Conservation (phyloP, 163 green algal genomes). For the Smithsoniella earleae region DNA sequence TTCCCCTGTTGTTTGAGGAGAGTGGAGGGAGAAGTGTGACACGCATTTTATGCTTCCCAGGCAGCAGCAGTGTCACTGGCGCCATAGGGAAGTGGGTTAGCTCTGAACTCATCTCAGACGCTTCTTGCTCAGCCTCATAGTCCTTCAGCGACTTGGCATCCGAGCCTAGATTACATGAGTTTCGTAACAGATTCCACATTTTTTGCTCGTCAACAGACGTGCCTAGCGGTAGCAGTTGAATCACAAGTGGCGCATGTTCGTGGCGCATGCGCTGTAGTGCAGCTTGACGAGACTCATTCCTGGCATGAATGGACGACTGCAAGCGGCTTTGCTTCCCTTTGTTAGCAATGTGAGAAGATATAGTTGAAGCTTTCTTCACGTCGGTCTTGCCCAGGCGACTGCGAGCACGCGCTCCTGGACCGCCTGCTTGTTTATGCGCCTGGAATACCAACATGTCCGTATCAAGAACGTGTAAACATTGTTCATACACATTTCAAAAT, state of each 20-base stretch:
- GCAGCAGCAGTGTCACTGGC: constrained; percentile 11
- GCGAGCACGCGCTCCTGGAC: background rate
- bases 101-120: background rate
- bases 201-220: background rate
- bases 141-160: constrained; percentile 16
- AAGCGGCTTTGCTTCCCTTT: constrained; percentile 22
- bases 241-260: background rate
- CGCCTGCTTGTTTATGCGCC: constrained; percentile 22
- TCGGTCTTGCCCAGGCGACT: background rate
- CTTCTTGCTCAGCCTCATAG: constrained; percentile 8
- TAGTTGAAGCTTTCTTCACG: background rate
- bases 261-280: constrained; percentile 25
- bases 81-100: background rate
- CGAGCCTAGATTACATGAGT: constrained; percentile 8
- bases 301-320: background rate
- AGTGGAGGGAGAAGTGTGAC: constrained; percentile 20
- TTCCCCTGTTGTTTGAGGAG: background rate
- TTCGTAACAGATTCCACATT: constrained; percentile 12
- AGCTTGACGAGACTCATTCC: constrained; percentile 8
- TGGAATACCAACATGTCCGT: too few relatives aligned
- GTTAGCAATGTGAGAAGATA: background rate
- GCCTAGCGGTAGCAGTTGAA: background rate
- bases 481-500: too few relatives aligned
- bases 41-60: constrained; percentile 8
- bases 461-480: too few relatives aligned